Conservation (phyloP, 108 stramenopile species). For the Aureococcus anophagefferens region DNA sequence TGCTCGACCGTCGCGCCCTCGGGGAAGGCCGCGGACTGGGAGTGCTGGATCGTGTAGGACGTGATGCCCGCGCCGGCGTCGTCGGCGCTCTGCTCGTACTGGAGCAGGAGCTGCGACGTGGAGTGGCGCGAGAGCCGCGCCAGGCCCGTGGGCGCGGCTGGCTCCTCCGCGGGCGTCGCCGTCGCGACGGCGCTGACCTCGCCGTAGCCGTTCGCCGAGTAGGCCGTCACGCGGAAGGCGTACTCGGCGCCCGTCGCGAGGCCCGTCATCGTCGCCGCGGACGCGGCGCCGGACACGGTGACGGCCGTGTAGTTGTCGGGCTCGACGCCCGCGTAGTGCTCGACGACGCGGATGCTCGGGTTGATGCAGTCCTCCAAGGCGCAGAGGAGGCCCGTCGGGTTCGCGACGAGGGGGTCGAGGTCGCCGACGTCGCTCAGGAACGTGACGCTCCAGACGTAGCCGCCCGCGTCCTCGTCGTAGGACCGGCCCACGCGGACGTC, state of each 20-base stretch:
- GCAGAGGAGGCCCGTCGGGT: constrained; percentile 18
- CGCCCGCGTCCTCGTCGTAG: constrained; percentile 30
- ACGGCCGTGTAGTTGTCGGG: constrained; percentile 36
- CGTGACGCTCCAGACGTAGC: constrained; percentile 58
- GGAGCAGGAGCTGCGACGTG: constrained; percentile 29
- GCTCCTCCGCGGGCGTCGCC: constrained; percentile 33
- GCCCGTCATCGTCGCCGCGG: constrained; percentile 22
- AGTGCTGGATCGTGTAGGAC: constrained; percentile 40
- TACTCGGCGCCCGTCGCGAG: constrained; percentile 40
- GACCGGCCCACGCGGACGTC: constrained; percentile 50
- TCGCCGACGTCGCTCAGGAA: constrained; percentile 62
- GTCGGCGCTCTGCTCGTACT: constrained; percentile 33
- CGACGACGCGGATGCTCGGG: neutral
- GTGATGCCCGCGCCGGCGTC: constrained; percentile 40
- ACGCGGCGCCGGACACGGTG: constrained; percentile 6
- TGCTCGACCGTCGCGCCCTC: neutral
- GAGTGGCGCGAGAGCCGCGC: constrained; percentile 30
- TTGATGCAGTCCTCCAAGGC: neutral
- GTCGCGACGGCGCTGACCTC: constrained; percentile 6
- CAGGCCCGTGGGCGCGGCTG: constrained; percentile 14
- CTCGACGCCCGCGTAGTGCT: constrained; percentile 17
- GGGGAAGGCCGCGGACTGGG: constrained; percentile 37
- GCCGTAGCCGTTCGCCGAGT: constrained; percentile 37
- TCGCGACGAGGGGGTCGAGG: constrained; percentile 41
- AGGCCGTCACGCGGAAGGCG: constrained; percentile 40